Evolutionary conservation across 139 green algal genomes (phyloP).

Genomic region (Haematococcus sp.): DNA sequence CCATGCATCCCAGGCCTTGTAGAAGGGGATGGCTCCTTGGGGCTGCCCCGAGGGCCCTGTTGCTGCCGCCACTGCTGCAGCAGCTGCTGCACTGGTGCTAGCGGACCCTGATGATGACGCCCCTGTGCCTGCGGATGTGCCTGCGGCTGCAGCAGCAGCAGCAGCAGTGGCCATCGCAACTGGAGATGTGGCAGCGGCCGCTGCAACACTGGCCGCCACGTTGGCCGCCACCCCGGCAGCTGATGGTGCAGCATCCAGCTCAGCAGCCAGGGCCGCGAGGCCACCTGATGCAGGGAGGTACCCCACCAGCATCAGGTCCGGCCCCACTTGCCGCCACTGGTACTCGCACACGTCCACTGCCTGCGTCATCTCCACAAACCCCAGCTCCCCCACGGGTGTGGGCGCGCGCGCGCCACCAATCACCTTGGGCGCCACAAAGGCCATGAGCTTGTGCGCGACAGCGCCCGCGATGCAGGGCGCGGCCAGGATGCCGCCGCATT

Average conservation of each 20-base stretch:
- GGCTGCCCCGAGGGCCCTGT: not conserved
- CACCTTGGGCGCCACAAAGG: conserved; percentile 96
- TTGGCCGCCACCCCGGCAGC: not conserved
- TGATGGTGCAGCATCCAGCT: conserved; percentile 17
- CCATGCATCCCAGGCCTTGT: conserved; percentile 94
- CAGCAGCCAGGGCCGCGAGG: conserved; percentile 27
- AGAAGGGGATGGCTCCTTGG: conserved; percentile 71
- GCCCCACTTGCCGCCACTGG: conserved; percentile 62
- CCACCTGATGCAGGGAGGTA: conserved; percentile 83
- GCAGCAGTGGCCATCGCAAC: not conserved
- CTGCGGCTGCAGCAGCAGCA: conserved; percentile 14
- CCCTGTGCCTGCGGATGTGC: not conserved
- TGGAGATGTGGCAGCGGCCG: conserved; percentile 12
- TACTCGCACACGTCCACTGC: conserved; percentile 76
- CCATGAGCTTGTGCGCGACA: conserved; percentile 93
- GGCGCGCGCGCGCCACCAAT: conserved; percentile 78
- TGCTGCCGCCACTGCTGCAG: conserved; percentile 10
- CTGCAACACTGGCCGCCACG: not conserved
- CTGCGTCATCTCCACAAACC: conserved; percentile 96
- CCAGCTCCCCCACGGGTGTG: conserved; percentile 93
- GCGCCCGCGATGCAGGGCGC: conserved; percentile 86
- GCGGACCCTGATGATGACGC: not conserved
- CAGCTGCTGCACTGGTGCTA: not conserved
- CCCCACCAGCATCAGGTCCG: conserved; percentile 85
- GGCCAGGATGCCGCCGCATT: conserved; percentile 94